A percentile compares a stretch with the other conserved stretches of the same genome.
These are phyloP conservation scores for Leccinellum rugosiceps DNA, from an alignment of 768 basidiomycete species.

Conservation along the genomic window DNA sequence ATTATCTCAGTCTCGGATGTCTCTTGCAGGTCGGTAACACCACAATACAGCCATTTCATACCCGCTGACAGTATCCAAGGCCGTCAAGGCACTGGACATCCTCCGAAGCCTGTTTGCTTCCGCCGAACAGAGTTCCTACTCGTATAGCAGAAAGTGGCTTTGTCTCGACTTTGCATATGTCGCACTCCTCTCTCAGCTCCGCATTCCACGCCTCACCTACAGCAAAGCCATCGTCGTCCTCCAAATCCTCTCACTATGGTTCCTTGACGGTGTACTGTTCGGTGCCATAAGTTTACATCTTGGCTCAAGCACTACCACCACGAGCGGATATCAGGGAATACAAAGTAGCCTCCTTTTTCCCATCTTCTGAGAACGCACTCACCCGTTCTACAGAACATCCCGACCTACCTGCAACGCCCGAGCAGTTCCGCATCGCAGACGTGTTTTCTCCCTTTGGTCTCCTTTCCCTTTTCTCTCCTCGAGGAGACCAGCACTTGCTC, in stretches of 20 bases:
- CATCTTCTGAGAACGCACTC: background rate
- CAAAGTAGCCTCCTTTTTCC: conserved; percentile 30
- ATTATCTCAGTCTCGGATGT: conserved; percentile 70
- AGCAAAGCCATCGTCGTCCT: conserved; percentile 58
- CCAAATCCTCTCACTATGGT: conserved; percentile 58
- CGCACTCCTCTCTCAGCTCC: conserved; percentile 53
- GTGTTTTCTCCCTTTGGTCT: conserved; percentile 51
- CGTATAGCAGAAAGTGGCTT: conserved; percentile 67
- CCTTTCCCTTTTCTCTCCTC: conserved; percentile 36
- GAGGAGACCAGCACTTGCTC: conserved; percentile 58
- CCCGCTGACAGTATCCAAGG: conserved; percentile 39
- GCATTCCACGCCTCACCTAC: conserved; percentile 73
- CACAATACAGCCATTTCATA: fast-evolving
- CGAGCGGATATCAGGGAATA: conserved; percentile 19
- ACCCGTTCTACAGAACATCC: conserved; percentile 25
- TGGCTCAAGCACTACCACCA: conserved; percentile 23
- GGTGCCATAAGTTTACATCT: conserved; percentile 64
- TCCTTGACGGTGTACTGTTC: conserved; percentile 68
- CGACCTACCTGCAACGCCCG: conserved; percentile 42
- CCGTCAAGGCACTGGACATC: conserved; percentile 74
- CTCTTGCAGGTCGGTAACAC: conserved; percentile 64
- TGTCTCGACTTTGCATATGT: conserved; percentile 64
- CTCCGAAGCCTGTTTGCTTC: conserved; percentile 50
- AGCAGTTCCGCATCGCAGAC: conserved; percentile 47
- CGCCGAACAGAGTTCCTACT: conserved; percentile 40